phyloP scores from a whole-genome alignment of 805 yeast species.

The Hanseniaspora thailandica region DNA sequence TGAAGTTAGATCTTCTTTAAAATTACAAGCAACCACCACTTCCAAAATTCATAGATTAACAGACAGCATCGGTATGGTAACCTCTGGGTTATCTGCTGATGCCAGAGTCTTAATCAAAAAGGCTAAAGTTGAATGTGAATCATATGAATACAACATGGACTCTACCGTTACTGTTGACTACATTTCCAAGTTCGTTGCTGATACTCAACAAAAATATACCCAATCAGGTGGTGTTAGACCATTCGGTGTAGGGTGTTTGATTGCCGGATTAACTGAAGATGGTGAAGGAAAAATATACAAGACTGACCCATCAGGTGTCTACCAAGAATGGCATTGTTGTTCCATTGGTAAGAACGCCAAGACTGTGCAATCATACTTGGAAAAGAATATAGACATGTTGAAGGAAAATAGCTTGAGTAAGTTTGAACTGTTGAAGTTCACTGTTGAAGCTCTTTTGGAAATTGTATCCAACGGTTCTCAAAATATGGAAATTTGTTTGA shows the following conservation, averaged over 20 bases:
- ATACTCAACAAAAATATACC: conserved; percentile 91
- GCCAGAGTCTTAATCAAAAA: conserved; percentile 88
- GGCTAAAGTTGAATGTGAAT: conserved; percentile 94
- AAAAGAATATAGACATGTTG: conserved; percentile 42
- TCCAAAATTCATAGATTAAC: conserved; percentile 86
- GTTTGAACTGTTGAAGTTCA: conserved; percentile 55
- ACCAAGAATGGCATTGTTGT: conserved; percentile 95
- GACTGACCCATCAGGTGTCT: conserved; percentile 96
- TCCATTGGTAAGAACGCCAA: conserved; percentile 92
- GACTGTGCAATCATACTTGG: conserved; percentile 90
- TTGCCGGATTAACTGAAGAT: conserved; percentile 89
- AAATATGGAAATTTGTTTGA: conserved; percentile 83
- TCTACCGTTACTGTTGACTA: conserved; percentile 88
- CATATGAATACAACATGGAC: conserved; percentile 84
- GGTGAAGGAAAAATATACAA: conserved; percentile 66
- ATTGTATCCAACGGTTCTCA: conserved; percentile 97
- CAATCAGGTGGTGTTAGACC: conserved; percentile 99
- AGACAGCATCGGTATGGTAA: conserved; percentile 79
- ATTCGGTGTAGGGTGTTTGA: conserved; percentile 87
- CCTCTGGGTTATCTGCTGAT: conserved; percentile 98
- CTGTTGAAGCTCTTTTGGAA: conserved; percentile 79
- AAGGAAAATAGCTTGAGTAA: conserved; percentile 33
- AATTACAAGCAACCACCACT: conserved; percentile 90
- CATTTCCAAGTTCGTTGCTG: conserved; percentile 89
- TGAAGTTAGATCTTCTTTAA: conserved; percentile 89